Conservation (phyloP, 75 land plant species). For the Adiantum capillusveneris region DNA sequence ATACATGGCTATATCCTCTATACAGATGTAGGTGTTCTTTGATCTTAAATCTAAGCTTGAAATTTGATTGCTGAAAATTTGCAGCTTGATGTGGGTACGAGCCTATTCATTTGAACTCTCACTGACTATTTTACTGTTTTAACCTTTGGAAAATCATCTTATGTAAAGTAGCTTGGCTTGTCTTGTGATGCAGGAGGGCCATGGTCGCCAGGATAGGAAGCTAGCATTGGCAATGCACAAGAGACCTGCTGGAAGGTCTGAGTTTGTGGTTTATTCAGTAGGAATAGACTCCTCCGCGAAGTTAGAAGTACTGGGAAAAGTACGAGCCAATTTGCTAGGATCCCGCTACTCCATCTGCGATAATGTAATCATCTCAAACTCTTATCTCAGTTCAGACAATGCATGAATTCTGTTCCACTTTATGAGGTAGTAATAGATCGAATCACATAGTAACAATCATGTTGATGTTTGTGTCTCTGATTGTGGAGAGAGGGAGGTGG, state of each 20-base stretch:
- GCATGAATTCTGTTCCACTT: no score
- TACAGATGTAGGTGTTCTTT: conserved; percentile 44
- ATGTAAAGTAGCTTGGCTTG: no score
- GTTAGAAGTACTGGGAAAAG: conserved; percentile 50
- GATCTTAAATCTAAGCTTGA: background rate
- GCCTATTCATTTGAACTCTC: no score
- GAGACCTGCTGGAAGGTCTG: conserved; percentile 51
- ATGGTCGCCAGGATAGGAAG: conserved; percentile 61
- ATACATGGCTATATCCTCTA: conserved; percentile 52
- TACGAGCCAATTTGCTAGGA: conserved; percentile 58
- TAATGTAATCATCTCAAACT: conserved; percentile 32
- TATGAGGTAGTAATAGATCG: no score
- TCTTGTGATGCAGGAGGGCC: conserved; percentile 48
- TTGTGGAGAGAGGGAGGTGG: no score
- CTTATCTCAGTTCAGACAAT: background rate
- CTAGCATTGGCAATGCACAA: conserved; percentile 61
- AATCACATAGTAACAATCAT: no score
- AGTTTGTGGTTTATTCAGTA: conserved; percentile 42
- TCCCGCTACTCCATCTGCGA: conserved; percentile 67
- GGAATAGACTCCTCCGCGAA: background rate
- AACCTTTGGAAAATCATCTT: no score
- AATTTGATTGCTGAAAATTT: no score
- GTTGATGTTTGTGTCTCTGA: no score
- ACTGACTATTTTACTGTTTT: no score
- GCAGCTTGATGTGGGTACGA: no score